A percentile compares a stretch with the other conserved stretches of the same genome.
These are phyloP conservation scores for Clarkia xantiana DNA, from an alignment of 345 rosid species.

Conservation along the genomic window DNA sequence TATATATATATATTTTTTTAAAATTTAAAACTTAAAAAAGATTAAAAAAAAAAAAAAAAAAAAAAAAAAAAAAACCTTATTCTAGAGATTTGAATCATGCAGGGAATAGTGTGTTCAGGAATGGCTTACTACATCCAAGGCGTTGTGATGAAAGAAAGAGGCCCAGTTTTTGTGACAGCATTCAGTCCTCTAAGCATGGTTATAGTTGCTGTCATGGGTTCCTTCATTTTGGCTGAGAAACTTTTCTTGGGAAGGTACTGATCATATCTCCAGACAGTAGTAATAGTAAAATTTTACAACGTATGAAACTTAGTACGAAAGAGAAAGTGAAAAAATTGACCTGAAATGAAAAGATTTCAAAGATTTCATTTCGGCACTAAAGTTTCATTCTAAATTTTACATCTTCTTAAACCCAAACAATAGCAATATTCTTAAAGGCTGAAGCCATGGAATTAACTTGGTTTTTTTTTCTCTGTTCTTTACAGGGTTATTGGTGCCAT, in stretches of 20 bases:
- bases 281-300: too few relatives aligned
- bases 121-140: conserved; percentile 70
- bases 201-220: conserved; percentile 61
- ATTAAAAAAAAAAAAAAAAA: background rate
- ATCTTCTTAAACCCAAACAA: too few relatives aligned
- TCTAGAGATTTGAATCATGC: conserved; percentile 11
- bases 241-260: conserved; percentile 78
- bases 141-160: conserved; percentile 58
- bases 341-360: too few relatives aligned
- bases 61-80: background rate
- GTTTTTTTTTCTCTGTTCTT: background rate
- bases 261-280: background rate
- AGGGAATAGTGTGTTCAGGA: conserved; percentile 79
- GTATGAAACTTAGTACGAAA: too few relatives aligned
- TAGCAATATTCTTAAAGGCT: background rate
- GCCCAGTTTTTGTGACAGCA: conserved; percentile 87
- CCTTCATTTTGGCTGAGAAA: conserved; percentile 63
- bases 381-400: background rate
- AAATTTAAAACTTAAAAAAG: background rate
- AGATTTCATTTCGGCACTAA: too few relatives aligned
- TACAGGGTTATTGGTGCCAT: conserved; percentile 68
- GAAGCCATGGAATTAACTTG: background rate
- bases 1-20: too few relatives aligned
- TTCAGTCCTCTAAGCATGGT: conserved; percentile 70
- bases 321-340: too few relatives aligned